A percentile compares a stretch with the other conserved stretches of the same genome.
phyloP scores from a whole-genome alignment of 768 basidiomycete genomes.

The Boletus vinaceobasis region DNA sequence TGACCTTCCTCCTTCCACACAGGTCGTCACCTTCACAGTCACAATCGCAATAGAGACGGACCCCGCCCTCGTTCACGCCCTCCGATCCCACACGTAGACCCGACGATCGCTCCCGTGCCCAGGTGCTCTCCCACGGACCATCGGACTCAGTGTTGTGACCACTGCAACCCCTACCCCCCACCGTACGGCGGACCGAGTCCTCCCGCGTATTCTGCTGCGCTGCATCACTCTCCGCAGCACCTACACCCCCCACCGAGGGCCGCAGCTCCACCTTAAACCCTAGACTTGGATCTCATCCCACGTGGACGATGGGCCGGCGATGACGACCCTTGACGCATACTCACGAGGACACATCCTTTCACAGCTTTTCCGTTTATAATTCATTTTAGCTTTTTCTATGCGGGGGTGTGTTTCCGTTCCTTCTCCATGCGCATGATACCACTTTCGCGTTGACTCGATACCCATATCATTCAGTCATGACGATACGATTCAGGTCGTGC shows the following conservation, averaged over 20 bases:
- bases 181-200: constrained; percentile 10
- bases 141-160: background rate
- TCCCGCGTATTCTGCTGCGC: constrained; percentile 7
- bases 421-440: too few relatives aligned
- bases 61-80: background rate
- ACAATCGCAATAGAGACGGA: background rate
- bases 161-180: background rate
- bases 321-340: too few relatives aligned
- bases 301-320: too few relatives aligned
- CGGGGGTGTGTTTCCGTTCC: too few relatives aligned
- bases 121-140: background rate
- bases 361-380: too few relatives aligned
- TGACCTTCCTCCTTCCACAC: too few relatives aligned
- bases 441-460: too few relatives aligned
- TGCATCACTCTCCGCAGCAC: background rate
- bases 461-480: too few relatives aligned
- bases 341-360: too few relatives aligned
- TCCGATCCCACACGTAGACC: constrained; percentile 3
- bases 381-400: too few relatives aligned
- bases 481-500: too few relatives aligned
- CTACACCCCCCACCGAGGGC: background rate
- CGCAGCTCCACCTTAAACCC: background rate
- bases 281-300: background rate
- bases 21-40: background rate
- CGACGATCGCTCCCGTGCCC: background rate